Evolutionary conservation across 495 filamentous ascomycete genomes (phyloP), one percentile per base, ranked within the genome.

Genomic region (Zalerion maritima): DNA sequence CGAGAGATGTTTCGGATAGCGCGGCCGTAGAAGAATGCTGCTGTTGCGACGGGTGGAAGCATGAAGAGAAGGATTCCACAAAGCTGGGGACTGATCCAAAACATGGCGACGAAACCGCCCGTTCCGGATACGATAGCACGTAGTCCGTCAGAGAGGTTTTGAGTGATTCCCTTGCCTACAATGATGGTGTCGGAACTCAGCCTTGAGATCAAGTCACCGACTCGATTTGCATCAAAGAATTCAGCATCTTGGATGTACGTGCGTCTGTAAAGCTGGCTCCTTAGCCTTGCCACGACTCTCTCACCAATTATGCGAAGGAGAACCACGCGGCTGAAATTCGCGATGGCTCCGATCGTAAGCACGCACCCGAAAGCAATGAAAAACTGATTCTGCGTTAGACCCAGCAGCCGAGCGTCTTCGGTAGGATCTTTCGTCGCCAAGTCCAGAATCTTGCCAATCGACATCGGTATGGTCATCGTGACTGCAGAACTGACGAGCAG

Each of bases 141-240:
- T 17, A 96, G 60, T 8, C 89, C 89, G 55, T 97, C 89, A 2
- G 86, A 94, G 24, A 97, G 58, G 46, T 97, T 97, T 41, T 96
- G 89, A 6, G 91, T 96, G 42, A 97, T 91, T 52, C 82, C 91
- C 58, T 97, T 97, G 40, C 86, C 89, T 18, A 96, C 87, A 39
- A 97, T 86, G 40, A 96, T 78, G 1, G 89, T 94, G 47, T 97
- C 89, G 6, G 85, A 93, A 42, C 85, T 82, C 13, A 97, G 73
- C 9, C 89, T 73, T 26, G 87, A 94, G 42, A 96, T 94, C 41
- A 97, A 57, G 47, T 97, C 89, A 39, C 89, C 89, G 21, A 94
- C 84, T 12, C 91, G 69, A 56, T 97, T 97, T 21, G 89, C 89
- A 48, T 97, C 89, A 49, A 96, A 97, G 61, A 97, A 97, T 47